Conservation (phyloP, 805 yeast genomes). For the Wickerhamiella qilinensis region DNA sequence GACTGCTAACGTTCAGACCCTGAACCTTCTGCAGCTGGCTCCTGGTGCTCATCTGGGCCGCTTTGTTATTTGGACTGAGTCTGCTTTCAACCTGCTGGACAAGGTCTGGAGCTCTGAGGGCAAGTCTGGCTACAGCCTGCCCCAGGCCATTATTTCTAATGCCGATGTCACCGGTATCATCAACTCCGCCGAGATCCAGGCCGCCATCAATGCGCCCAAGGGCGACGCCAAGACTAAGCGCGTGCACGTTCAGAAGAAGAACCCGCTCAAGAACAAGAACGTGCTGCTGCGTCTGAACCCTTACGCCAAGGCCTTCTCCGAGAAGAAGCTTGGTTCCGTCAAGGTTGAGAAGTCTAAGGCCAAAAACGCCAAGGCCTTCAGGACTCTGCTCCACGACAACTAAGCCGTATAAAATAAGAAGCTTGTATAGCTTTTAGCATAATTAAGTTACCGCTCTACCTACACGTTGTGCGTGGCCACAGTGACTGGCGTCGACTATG, state of each 20-base stretch:
- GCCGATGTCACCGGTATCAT: constrained; percentile 93
- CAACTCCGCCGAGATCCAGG: constrained; percentile 98
- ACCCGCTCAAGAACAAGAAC: constrained; percentile 99
- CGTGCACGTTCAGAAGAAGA: constrained; percentile 92
- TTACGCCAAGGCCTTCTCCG: constrained; percentile 93
- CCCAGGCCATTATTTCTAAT: constrained; percentile 86
- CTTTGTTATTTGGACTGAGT: constrained; percentile 98
- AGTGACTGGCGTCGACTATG: too few relatives aligned
- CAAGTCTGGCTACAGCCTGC: constrained; percentile 82
- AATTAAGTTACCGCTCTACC: background rate
- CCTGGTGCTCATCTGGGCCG: constrained; percentile 99
- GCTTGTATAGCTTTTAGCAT: background rate
- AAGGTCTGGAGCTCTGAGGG: constrained; percentile 87
- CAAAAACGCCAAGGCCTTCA: constrained; percentile 20
- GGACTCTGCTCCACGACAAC: constrained; percentile 19
- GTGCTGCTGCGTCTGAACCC: constrained; percentile 98
- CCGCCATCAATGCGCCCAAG: constrained; percentile 80
- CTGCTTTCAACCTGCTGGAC: constrained; percentile 94
- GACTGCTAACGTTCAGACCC: constrained; percentile 78
- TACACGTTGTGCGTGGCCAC: background rate
- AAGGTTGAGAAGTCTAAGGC: constrained; percentile 49
- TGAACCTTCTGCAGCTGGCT: constrained; percentile 95
- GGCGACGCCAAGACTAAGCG: constrained; percentile 90
- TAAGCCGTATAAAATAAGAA: constrained; percentile 10
- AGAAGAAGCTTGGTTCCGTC: constrained; percentile 74